Percentiles rank a stretch among this genome's conserved stretches.
Conservation (phyloP, 1,139 yeast genomes). For the Kluyveromyces marxianus region DNA sequence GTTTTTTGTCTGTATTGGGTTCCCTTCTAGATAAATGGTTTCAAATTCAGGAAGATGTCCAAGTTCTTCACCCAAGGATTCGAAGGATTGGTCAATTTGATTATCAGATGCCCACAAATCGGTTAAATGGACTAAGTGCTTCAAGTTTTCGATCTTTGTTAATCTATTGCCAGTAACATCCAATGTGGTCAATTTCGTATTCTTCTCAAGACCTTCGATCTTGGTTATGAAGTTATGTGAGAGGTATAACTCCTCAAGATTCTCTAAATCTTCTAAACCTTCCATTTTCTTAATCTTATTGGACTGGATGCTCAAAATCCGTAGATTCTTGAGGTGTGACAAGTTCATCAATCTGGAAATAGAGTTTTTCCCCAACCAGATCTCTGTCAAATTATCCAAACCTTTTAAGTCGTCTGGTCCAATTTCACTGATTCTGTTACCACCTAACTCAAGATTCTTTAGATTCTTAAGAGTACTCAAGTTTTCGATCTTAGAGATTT, state of each 20-base stretch:
- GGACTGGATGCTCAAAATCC: conserved; percentile 80
- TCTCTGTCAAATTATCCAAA: conserved; percentile 56
- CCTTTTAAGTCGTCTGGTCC: conserved; percentile 35
- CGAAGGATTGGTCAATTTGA: conserved; percentile 51
- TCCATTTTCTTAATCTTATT: conserved; percentile 75
- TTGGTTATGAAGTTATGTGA: conserved; percentile 76
- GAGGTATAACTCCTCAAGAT: conserved; percentile 78
- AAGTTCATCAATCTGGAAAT: conserved; percentile 63
- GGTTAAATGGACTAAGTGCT: conserved; percentile 61
- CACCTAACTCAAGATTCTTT: conserved; percentile 81
- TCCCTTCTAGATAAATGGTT: conserved; percentile 93
- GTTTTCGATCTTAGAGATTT: conserved; percentile 64
- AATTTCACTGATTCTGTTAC: conserved; percentile 67
- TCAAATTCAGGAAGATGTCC: conserved; percentile 59
- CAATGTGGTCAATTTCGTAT: conserved; percentile 58
- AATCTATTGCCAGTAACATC: conserved; percentile 78
- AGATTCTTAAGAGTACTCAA: conserved; percentile 52
- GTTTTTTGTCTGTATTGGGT: conserved; percentile 70
- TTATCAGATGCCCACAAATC: conserved; percentile 94
- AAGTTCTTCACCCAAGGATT: conserved; percentile 60
- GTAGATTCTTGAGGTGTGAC: conserved; percentile 51
- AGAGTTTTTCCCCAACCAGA: conserved; percentile 91
- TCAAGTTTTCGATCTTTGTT: conserved; percentile 51
- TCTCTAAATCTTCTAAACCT: conserved; percentile 64
- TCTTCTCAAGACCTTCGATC: conserved; percentile 73